These are phyloP conservation scores for Talaromyces sp. DNA, from an alignment of 2,329 filamentous ascomycete species.

Conservation along the genomic window DNA sequence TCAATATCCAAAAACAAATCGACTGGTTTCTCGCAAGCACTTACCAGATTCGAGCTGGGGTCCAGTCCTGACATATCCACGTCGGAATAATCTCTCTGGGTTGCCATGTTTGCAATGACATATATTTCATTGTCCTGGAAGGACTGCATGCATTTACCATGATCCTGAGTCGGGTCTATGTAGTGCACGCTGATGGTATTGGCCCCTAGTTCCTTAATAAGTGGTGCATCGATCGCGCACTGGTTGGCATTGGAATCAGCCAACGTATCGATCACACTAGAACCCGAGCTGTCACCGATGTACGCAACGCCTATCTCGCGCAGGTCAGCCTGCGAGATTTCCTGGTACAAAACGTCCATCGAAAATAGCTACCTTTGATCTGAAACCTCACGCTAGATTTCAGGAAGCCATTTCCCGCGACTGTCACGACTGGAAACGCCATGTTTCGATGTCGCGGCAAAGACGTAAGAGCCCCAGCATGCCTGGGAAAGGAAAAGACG, in stretches of 20 bases:
- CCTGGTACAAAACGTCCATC: neutral
- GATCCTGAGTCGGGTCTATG: slow-evolving; percentile 50
- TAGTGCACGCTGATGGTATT: slow-evolving; percentile 33
- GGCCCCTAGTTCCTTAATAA: neutral
- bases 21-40: neutral
- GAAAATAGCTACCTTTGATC: neutral
- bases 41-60: neutral
- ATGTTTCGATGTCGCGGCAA: neutral
- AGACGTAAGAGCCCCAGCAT: neutral
- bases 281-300: neutral
- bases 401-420: neutral
- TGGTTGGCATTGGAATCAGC: neutral
- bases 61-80: neutral
- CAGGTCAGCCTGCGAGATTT: neutral
- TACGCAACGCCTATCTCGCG: neutral
- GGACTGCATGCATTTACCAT: slow-evolving; percentile 74
- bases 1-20: neutral
- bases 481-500: neutral
- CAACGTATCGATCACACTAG: neutral
- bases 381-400: neutral
- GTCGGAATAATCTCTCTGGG: slow-evolving; percentile 53
- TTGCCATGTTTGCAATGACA: slow-evolving; percentile 74
- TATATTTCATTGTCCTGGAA: slow-evolving; percentile 81
- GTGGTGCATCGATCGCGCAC: neutral
- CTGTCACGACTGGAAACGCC: neutral